phyloP scores from a whole-genome alignment of 257 asterid genomes.

The Solanum chilense region DNA sequence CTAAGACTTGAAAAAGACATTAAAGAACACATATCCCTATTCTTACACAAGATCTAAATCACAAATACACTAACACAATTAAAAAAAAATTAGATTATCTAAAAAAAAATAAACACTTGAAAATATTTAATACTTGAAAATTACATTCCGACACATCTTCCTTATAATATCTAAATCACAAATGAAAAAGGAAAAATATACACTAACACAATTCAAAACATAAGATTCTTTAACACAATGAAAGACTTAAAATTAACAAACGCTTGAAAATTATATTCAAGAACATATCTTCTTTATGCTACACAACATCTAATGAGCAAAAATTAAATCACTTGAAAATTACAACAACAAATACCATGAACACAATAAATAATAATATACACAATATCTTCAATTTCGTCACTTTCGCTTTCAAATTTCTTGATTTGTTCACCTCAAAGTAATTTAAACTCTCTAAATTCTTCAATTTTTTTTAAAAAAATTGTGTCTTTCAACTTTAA shows the following conservation, averaged over 20 bases:
- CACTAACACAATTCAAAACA: background rate
- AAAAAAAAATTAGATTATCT: background rate
- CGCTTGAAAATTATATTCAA: background rate
- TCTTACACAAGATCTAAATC: background rate
- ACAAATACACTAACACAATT: background rate
- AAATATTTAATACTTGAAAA: no score
- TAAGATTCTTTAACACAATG: background rate
- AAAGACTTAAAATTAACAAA: no score
- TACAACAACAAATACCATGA: no score
- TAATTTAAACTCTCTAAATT: no score
- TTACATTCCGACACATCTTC: background rate
- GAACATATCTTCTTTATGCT: background rate
- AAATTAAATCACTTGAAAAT: background rate
- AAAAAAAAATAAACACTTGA: background rate
- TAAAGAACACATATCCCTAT: background rate
- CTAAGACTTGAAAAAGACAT: background rate
- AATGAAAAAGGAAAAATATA: accelerated
- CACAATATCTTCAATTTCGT: no score
- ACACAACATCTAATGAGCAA: no score
- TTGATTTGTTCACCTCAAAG: no score
- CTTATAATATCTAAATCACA: background rate
- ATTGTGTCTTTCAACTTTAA: no score
- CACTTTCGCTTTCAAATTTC: no score
- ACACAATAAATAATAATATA: no score
- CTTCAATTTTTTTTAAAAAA: no score